These are phyloP conservation scores for Hypomyces rosellus DNA, from an alignment of 2,329 filamentous ascomycete genomes.

Conservation along the genomic window DNA sequence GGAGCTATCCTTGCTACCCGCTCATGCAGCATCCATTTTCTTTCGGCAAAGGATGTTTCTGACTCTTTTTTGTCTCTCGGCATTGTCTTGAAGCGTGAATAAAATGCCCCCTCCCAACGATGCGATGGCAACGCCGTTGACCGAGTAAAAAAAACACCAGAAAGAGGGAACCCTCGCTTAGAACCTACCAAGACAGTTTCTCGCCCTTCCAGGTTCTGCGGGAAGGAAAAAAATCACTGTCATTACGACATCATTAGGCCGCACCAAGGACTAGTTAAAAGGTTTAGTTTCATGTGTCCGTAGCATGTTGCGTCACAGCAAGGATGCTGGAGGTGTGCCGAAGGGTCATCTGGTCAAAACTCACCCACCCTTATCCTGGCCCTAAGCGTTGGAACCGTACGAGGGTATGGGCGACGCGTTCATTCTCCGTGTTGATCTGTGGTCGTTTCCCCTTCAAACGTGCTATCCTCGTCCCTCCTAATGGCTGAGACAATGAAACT, in stretches of 20 bases:
- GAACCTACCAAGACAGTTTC: no score
- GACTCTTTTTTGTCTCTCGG: not conserved
- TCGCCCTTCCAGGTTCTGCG: not conserved
- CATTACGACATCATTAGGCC: not conserved
- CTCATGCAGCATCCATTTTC: conserved; percentile 29
- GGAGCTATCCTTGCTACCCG: conserved; percentile 33
- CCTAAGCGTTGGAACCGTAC: conserved; percentile 1
- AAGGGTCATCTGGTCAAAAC: conserved; percentile 11
- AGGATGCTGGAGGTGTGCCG: conserved; percentile 10
- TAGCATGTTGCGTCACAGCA: conserved; percentile 7
- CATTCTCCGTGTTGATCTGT: conserved; percentile 1
- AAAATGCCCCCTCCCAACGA: not conserved
- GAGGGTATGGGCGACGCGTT: conserved; percentile 5
- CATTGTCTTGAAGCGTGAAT: not conserved
- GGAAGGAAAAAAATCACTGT: not conserved
- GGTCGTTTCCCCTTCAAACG: not conserved
- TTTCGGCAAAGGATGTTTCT: not conserved
- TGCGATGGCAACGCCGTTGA: not conserved
- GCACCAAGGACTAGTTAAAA: conserved; percentile 5
- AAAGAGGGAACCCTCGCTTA: no score
- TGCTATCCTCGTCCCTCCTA: not conserved
- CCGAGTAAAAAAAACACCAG: no score
- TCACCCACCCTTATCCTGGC: conserved; percentile 8
- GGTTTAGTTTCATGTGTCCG: conserved; percentile 2
- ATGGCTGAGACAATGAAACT: not conserved